Base-by-base conservation (phyloP, 805 yeast genomes). In the Kuraishia hungarica region DNA sequence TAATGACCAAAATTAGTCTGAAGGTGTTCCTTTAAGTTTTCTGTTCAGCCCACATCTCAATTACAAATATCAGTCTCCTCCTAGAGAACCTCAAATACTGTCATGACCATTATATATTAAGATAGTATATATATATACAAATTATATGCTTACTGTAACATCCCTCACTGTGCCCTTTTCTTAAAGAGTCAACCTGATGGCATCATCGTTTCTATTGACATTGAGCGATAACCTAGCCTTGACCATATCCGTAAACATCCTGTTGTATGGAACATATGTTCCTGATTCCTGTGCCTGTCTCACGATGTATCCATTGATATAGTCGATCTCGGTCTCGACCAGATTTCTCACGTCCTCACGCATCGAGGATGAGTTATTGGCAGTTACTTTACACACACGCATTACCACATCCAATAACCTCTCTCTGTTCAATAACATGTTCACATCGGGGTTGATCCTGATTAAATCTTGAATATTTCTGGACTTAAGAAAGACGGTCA, bases 301-400 rank as follows among this genome's bases (percentile, higher is more conserved):
- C 1, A 79, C 84, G 13, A 92, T 75, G 63, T 83, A 89, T 1
- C 97, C 97, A 65, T 92, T 94, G 57, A 93, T 84, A 65, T 80
- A 87, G 57, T 85, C 87, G 21, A 93, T 80, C 65, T 93, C 99
- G 0, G 94, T 88, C 17, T 74, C 77, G 60, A 80, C 77, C 56
- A 79, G 70, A 59, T 70, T 65, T 51, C 74, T 62, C 19, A 82
- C 71, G 62, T 93, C 98, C 56, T 81, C 82, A 52, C 87, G 72
- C 92, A 86, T 87, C 17, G 89, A 82, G 8, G 87, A 78, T 51
- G 81, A 76, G 64, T 91, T 93, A 48, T 75, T 66, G 0, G 79
- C 76, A 2, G 92, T 81, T 15, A 64, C 59, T 23, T 66, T 62
- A 22, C 79, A 70, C 6, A 82, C 81, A 8, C 72, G 67, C 2